A percentile compares a stretch with the other conserved stretches of the same genome.
These are phyloP conservation scores for Mucuna pruriens DNA, from an alignment of 306 rosid genomes.

Conservation along the genomic window DNA sequence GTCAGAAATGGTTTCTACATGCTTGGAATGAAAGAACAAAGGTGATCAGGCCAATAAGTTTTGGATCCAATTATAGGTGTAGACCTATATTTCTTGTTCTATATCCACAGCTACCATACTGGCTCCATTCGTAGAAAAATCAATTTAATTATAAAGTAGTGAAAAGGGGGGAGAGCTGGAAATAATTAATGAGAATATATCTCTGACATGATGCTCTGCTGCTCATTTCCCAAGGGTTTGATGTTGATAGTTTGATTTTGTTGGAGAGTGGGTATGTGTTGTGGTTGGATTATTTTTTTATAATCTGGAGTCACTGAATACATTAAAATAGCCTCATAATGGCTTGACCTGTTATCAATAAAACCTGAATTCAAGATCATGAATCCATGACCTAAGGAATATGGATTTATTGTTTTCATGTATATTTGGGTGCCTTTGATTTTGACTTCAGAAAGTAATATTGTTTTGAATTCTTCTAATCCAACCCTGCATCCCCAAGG, in stretches of 20 bases:
- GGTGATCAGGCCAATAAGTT: neutral
- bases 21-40: slow-evolving; percentile 14
- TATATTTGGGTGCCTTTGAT: neutral
- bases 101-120: neutral
- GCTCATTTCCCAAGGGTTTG: slow-evolving; percentile 25
- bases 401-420: slow-evolving; percentile 3
- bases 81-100: slow-evolving; percentile 1
- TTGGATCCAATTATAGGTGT: slow-evolving; percentile 21
- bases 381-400: slow-evolving; percentile 3
- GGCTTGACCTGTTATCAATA: slow-evolving; percentile 7
- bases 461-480: slow-evolving; percentile 13
- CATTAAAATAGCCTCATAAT: neutral
- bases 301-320: neutral
- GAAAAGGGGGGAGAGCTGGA: neutral
- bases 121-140: neutral
- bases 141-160: neutral
- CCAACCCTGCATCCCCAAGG: neutral
- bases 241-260: slow-evolving; percentile 19
- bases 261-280: slow-evolving; percentile 14
- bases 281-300: neutral
- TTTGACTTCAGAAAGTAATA: slow-evolving; percentile 21
- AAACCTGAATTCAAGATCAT: neutral
- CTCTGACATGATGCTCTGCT: slow-evolving; percentile 26
- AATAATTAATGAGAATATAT: slow-evolving; percentile 6
- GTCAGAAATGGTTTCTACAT: slow-evolving; percentile 15